Evolutionary conservation across 1,284 basidiomycete species (phyloP).

Genomic region (Naganishia sp.): DNA sequence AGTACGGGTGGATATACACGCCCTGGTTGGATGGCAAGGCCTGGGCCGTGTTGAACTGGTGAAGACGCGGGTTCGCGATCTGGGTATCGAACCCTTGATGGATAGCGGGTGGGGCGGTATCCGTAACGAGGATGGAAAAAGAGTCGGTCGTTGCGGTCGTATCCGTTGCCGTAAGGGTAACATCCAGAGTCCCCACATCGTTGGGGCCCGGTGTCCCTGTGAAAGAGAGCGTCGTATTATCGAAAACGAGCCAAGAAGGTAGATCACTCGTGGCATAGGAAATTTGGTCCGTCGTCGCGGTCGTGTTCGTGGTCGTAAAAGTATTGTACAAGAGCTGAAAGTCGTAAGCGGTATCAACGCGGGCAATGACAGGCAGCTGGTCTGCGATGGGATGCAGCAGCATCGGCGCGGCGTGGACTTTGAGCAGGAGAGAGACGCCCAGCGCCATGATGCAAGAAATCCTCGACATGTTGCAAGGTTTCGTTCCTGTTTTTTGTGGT

Average conservation of each 20-base stretch:
- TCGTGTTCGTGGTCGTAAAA: conserved; percentile 39
- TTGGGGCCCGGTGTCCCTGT: conserved; percentile 43
- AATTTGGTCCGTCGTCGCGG: conserved; percentile 39
- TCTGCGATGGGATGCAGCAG: conserved; percentile 50
- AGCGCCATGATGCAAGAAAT: conserved; percentile 13
- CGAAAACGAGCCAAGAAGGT: conserved; percentile 57
- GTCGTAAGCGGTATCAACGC: conserved; percentile 47
- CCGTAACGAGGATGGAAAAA: conserved; percentile 53
- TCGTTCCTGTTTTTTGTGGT: neutral
- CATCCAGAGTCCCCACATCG: conserved; percentile 43
- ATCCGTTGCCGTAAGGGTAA: conserved; percentile 48
- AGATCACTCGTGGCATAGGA: conserved; percentile 53
- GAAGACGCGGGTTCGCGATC: conserved; percentile 44
- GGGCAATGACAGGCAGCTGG: conserved; percentile 56
- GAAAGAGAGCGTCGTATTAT: conserved; percentile 42
- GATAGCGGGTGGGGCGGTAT: conserved; percentile 48
- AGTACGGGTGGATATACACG: conserved; percentile 52
- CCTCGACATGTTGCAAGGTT: neutral
- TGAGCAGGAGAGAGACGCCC: conserved; percentile 15
- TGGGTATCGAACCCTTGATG: conserved; percentile 50
- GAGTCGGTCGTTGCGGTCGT: conserved; percentile 38
- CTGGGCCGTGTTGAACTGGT: conserved; percentile 47
- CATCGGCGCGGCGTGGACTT: conserved; percentile 43
- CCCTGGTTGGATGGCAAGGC: conserved; percentile 47
- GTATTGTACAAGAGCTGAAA: conserved; percentile 52